Evolutionary conservation across 2,329 filamentous ascomycete genomes (phyloP), one percentile per base, ranked within the genome.

Genomic region (Beauveria bassiana): DNA sequence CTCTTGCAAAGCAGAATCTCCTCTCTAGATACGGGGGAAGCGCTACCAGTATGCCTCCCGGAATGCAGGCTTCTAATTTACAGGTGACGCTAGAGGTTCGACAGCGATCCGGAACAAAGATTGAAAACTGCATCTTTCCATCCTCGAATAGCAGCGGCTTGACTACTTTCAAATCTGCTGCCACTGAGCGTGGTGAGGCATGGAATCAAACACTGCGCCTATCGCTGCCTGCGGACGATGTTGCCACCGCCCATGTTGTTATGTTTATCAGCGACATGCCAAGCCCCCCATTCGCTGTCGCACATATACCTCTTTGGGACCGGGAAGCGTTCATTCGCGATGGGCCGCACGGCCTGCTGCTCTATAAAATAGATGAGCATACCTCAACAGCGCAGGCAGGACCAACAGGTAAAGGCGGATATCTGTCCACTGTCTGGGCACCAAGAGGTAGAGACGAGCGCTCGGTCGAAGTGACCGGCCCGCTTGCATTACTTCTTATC

Each of bases 271-370:
- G 92, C 9, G 92, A 98, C 74, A 85, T 90, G 56, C 92, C 93
- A 0, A 88, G 89, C 60, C 88, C 91, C 51, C 92, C 95, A 0
- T 97, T 98, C 72, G 93, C 95, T 2, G 81, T 98, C 49, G 90
- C 90, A 16, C 93, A 96, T 81, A 87, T 99, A 78, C 95, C 95
- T 0, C 79, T 99, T 2, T 99, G 96, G 95, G 90, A 93, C 57
- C 85, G 91, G 26, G 86, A 92, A 62, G 93, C 95, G 0, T 99
- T 99, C 70, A 85, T 96, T 56, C 84, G 87, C 53, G 93, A 99
- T 70, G 93, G 93, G 0, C 77, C 85, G 22, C 93, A 97, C 71
- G 86, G 86, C 3, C 77, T 97, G 54, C 78, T 96, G 2, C 77
- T 99, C 50, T 96, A 98, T 77, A 90, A 89, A 66, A 90, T 96